Evolutionary conservation across 768 basidiomycete species (phyloP).

Genomic region (Collybia sp.): DNA sequence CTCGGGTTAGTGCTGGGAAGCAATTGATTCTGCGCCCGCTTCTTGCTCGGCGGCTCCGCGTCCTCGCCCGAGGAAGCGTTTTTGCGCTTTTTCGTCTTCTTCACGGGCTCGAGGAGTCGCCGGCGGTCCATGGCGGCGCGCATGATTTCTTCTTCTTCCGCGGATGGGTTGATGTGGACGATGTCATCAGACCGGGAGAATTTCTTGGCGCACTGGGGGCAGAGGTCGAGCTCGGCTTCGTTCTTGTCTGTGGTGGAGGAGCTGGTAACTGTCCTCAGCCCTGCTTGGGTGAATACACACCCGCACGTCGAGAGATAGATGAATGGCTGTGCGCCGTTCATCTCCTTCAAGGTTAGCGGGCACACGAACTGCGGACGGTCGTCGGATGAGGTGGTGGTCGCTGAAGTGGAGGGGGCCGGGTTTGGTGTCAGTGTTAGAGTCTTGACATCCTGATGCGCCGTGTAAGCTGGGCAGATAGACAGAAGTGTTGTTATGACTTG

Average conservation of each 20-base stretch:
- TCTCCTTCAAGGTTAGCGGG: slow-evolving; percentile 89
- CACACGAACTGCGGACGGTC: slow-evolving; percentile 77
- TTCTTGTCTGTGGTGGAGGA: slow-evolving; percentile 25
- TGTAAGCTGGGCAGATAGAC: not conserved
- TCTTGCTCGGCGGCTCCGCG: slow-evolving; percentile 41
- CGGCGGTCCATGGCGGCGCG: slow-evolving; percentile 49
- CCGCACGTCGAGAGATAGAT: slow-evolving; percentile 84
- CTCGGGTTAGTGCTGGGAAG: slow-evolving; percentile 45
- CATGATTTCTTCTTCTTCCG: slow-evolving; percentile 63
- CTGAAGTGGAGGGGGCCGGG: slow-evolving; percentile 40
- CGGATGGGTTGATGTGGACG: slow-evolving; percentile 61
- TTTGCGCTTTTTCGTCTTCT: slow-evolving; percentile 61
- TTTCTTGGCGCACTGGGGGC: slow-evolving; percentile 74
- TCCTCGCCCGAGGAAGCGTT: slow-evolving; percentile 24
- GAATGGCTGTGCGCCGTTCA: slow-evolving; percentile 89
- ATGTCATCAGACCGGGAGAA: slow-evolving; percentile 56
- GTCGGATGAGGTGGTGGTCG: slow-evolving; percentile 27
- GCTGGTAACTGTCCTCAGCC: slow-evolving; percentile 61
- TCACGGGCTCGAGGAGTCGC: slow-evolving; percentile 50
- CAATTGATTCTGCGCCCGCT: slow-evolving; percentile 25
- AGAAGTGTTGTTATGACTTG: slow-evolving; percentile 27
- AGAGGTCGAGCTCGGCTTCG: slow-evolving; percentile 47
- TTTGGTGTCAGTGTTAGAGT: slow-evolving; percentile 79
- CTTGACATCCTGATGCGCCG: slow-evolving; percentile 69
- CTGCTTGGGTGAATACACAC: slow-evolving; percentile 86